Evolutionary conservation across 2,329 filamentous ascomycete genomes (phyloP).

Genomic region (Amphichorda felina): DNA sequence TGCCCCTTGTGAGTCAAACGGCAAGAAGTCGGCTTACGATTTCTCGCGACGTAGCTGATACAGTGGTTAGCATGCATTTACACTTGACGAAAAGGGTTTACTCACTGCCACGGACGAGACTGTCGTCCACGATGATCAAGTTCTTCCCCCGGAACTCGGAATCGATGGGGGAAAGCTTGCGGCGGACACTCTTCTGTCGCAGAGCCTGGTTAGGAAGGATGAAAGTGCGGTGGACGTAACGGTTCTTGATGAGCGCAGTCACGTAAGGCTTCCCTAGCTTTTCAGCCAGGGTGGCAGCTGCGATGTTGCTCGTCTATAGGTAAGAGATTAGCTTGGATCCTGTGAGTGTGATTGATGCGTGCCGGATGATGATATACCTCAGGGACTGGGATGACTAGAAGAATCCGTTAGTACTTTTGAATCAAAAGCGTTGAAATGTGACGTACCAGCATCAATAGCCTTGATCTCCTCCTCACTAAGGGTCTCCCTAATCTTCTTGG

Average conservation of each 20-base stretch:
- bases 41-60: conserved; percentile 41
- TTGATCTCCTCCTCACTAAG: conserved; percentile 58
- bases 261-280: conserved; percentile 65
- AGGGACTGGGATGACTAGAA: conserved; percentile 59
- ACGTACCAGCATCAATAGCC: conserved; percentile 56
- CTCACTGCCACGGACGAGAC: conserved; percentile 60
- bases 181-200: conserved; percentile 74
- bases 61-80: neutral
- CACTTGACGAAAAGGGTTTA: neutral
- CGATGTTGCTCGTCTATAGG: conserved; percentile 73
- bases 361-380: no score
- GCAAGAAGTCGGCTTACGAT: conserved; percentile 48
- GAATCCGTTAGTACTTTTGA: neutral
- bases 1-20: neutral
- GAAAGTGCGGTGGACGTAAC: conserved; percentile 80
- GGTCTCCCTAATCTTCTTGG: conserved; percentile 55
- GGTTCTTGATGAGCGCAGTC: conserved; percentile 80
- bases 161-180: conserved; percentile 80
- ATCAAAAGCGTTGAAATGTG: neutral
- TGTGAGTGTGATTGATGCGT: no score
- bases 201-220: conserved; percentile 59
- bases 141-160: conserved; percentile 73
- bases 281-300: conserved; percentile 65
- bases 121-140: conserved; percentile 80
- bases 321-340: no score